phyloP scores from a whole-genome alignment of 768 basidiomycete species.

The Guyanaporus albipodus region DNA sequence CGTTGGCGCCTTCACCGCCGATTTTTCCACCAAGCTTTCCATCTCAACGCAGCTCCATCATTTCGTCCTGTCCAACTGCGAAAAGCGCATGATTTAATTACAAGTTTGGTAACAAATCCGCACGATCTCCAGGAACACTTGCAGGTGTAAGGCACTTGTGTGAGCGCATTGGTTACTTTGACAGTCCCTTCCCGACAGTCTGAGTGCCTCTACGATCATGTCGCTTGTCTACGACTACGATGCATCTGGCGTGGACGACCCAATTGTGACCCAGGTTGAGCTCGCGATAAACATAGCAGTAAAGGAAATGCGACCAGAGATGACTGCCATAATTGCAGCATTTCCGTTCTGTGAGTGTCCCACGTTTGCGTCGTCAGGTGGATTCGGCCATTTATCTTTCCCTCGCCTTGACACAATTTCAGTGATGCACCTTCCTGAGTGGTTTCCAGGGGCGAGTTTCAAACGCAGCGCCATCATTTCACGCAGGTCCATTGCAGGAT shows the following conservation, averaged over 20 bases:
- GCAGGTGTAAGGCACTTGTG: constrained; percentile 9
- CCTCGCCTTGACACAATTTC: neutral
- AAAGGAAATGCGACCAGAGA: constrained; percentile 16
- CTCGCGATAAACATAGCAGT: constrained; percentile 2
- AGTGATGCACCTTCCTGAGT: constrained; percentile 21
- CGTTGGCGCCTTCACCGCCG: constrained; percentile 30
- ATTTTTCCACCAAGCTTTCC: constrained; percentile 37
- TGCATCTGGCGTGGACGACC: constrained; percentile 15
- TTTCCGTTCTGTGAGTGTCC: constrained; percentile 19
- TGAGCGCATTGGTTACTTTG: neutral
- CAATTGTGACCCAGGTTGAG: constrained; percentile 17
- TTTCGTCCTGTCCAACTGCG: constrained; percentile 34
- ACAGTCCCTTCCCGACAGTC: constrained; percentile 4
- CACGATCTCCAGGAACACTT: constrained; percentile 23
- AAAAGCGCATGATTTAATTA: constrained; percentile 31
- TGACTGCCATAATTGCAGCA: constrained; percentile 11
- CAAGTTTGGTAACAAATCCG: constrained; percentile 22
- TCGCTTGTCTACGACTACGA: constrained; percentile 26
- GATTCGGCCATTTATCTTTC: neutral
- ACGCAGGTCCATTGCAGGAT: constrained; percentile 1
- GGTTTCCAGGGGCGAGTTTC: constrained; percentile 25
- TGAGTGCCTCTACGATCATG: constrained; percentile 21
- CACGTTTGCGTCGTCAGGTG: neutral
- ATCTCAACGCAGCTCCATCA: constrained; percentile 20
- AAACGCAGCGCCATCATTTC: constrained; percentile 14